Percentiles rank a stretch among this genome's conserved stretches.
phyloP scores from a whole-genome alignment of 2,329 filamentous ascomycete genomes.

The Cladosporium sp. region DNA sequence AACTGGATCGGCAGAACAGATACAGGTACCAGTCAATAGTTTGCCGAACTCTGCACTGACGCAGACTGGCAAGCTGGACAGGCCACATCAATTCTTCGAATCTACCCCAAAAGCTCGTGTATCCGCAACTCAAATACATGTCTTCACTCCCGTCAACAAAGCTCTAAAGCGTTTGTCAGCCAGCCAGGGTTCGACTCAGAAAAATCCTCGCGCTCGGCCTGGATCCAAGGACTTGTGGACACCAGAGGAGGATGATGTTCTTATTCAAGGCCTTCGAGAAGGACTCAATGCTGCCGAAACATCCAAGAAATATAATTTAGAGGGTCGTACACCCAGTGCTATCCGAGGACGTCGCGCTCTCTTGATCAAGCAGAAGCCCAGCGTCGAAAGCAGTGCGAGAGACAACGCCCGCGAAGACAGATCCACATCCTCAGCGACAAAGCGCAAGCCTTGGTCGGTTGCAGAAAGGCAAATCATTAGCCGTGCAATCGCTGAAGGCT shows the following conservation, averaged over 20 bases:
- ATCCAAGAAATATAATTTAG: neutral
- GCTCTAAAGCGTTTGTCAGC: neutral
- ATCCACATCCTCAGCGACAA: neutral
- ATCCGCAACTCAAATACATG: neutral
- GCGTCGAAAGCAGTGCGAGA: neutral
- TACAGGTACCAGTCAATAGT: neutral
- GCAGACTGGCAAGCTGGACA: neutral
- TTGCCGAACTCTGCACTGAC: neutral
- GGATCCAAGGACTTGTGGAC: neutral
- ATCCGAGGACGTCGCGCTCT: neutral
- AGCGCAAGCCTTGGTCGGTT: neutral
- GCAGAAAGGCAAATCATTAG: neutral
- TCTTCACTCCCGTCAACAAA: neutral
- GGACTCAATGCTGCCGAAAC: neutral
- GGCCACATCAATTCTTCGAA: neutral
- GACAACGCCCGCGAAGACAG: neutral
- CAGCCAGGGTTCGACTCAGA: neutral
- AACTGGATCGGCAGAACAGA: neutral
- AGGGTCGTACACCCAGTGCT: conserved; percentile 7
- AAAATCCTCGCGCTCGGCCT: conserved; percentile 2
- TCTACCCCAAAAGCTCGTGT: neutral
- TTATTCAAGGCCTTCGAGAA: neutral
- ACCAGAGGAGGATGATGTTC: neutral
- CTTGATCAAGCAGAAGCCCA: conserved; percentile 1
- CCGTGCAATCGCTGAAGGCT: conserved; percentile 1